Percentiles rank a stretch among this genome's conserved stretches.
These are phyloP conservation scores for Nicotiana rustica DNA, from an alignment of 305 asterid genomes.

Conservation along the genomic window DNA sequence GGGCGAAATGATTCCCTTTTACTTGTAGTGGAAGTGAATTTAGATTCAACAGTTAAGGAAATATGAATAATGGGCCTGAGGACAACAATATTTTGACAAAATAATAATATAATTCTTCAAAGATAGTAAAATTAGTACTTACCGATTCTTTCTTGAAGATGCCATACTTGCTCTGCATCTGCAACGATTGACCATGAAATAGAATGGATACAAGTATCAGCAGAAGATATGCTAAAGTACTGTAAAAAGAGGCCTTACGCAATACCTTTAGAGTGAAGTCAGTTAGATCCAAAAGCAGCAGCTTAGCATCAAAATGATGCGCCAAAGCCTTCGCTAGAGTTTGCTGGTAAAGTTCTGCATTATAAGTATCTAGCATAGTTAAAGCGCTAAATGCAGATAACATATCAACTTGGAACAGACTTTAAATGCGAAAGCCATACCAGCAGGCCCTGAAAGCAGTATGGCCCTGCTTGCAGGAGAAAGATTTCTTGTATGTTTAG, in stretches of 20 bases:
- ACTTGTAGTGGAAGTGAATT: not conserved
- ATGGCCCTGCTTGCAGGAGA: slow-evolving; percentile 93
- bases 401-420: not conserved
- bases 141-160: slow-evolving; percentile 71
- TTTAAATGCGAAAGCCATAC: slow-evolving; percentile 46
- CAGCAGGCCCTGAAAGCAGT: slow-evolving; percentile 90
- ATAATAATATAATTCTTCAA: not conserved
- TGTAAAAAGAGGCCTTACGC: slow-evolving; percentile 34
- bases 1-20: slow-evolving; percentile 30
- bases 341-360: slow-evolving; percentile 76
- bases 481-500: slow-evolving; percentile 83
- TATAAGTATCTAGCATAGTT: not conserved
- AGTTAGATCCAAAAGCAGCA: slow-evolving; percentile 72
- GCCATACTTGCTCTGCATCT: slow-evolving; percentile 96
- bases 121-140: slow-evolving; percentile 44
- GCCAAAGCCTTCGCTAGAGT: slow-evolving; percentile 88
- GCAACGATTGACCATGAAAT: slow-evolving; percentile 40
- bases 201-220: slow-evolving; percentile 41
- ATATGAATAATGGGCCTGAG: slow-evolving; percentile 8
- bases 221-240: slow-evolving; percentile 31
- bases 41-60: slow-evolving; percentile 12
- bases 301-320: slow-evolving; percentile 73
- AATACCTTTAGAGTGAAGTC: slow-evolving; percentile 86
- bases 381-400: slow-evolving; percentile 19
- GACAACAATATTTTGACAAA: not conserved